These are phyloP conservation scores for Stephania yunnanensis DNA, from an alignment of 164 flowering plant species.

Conservation along the genomic window DNA sequence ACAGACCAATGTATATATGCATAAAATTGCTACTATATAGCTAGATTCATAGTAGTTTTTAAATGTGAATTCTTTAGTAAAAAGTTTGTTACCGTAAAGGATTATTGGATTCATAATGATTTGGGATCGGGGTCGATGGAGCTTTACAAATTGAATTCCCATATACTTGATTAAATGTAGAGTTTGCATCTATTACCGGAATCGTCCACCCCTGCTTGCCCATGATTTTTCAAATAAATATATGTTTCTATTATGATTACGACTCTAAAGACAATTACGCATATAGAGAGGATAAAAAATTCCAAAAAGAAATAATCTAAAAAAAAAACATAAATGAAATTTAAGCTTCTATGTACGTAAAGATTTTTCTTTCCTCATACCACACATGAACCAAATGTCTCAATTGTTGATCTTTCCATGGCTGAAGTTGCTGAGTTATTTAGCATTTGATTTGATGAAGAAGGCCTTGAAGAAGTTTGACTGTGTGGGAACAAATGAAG, in stretches of 20 bases:
- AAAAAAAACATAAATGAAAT: no score
- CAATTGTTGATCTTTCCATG: not conserved
- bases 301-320: no score
- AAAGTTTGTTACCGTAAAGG: not conserved
- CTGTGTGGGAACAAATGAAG: not conserved
- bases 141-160: not conserved
- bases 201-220: no score
- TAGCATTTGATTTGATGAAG: not conserved
- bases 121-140: not conserved
- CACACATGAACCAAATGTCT: no score
- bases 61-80: not conserved
- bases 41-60: not conserved
- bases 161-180: no score
- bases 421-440: not conserved
- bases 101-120: not conserved
- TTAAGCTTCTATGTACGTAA: no score
- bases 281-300: no score
- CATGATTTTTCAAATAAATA: no score
- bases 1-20: not conserved
- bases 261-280: no score
- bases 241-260: no score
- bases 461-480: not conserved
- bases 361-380: no score
- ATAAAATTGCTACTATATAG: not conserved
- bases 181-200: no score